phyloP scores from a whole-genome alignment of 176 grass and related monocot species.

The Paspalum notatum region DNA sequence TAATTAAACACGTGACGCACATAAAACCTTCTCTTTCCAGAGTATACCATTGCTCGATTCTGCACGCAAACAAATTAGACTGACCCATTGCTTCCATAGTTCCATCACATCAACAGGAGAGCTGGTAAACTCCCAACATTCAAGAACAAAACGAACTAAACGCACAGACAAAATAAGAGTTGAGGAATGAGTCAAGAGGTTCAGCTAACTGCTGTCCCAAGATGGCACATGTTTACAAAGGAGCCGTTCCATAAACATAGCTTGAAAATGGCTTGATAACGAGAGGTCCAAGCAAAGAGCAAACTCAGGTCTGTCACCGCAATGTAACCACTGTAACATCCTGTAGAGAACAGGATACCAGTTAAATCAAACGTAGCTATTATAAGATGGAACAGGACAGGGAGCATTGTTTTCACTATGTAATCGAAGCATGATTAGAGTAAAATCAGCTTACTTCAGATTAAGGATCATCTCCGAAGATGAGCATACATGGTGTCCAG shows the following conservation, averaged over 20 bases:
- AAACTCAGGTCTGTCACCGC: not conserved
- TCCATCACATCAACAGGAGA: not conserved
- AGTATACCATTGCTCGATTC: not conserved
- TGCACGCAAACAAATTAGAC: not conserved
- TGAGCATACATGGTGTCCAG: constrained; percentile 32
- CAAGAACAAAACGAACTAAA: not conserved
- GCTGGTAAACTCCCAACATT: not conserved
- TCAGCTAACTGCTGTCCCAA: not conserved
- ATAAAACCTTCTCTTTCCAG: not conserved
- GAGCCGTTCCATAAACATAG: not conserved
- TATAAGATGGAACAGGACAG: not conserved
- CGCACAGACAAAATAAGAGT: not conserved
- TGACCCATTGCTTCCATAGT: not conserved
- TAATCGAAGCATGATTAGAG: not conserved
- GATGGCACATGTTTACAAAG: not conserved
- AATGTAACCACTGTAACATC: constrained; percentile 30
- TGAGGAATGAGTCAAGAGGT: not conserved
- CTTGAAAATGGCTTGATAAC: not conserved
- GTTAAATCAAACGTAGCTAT: not conserved
- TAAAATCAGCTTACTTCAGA: constrained; percentile 34
- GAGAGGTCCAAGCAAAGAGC: not conserved
- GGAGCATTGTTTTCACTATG: not conserved
- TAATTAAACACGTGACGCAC: not conserved
- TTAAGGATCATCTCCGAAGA: not conserved
- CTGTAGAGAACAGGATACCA: constrained; percentile 8